These are phyloP conservation scores for Irineochytrium annulatum DNA, from an alignment of 192 early-diverging fungal species.

Conservation along the genomic window DNA sequence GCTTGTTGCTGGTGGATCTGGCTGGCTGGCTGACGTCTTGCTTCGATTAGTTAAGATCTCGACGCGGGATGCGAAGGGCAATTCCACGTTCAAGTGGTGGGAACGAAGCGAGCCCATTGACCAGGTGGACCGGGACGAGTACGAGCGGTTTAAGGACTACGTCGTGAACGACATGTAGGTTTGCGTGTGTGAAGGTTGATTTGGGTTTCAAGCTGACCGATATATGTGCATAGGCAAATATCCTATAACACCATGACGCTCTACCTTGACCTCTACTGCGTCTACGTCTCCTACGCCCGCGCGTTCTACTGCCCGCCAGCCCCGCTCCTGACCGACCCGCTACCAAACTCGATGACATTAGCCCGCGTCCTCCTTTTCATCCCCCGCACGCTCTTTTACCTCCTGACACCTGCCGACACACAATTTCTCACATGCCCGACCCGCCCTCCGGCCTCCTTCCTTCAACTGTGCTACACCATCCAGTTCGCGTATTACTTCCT, in stretches of 20 bases:
- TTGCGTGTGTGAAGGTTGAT: background rate
- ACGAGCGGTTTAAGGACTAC: background rate
- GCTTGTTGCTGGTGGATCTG: background rate
- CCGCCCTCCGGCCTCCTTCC: background rate
- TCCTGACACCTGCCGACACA: background rate
- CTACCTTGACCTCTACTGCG: background rate
- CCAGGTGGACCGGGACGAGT: background rate
- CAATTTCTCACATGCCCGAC: background rate
- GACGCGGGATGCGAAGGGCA: background rate
- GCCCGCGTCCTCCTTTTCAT: background rate
- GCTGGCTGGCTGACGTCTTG: background rate
- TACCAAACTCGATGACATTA: too few species aligned
- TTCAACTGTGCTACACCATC: background rate
- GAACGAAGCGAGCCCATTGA: constrained; percentile 2
- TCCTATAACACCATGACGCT: background rate
- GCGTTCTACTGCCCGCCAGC: background rate
- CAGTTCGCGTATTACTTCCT: constrained; percentile 3
- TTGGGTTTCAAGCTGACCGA: background rate
- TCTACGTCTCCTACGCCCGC: constrained; percentile 2
- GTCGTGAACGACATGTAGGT: constrained; percentile 1
- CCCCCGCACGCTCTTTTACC: background rate
- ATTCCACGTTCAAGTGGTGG: constrained; percentile 2
- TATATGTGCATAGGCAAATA: background rate
- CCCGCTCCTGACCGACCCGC: background rate
- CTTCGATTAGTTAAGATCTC: background rate